These are phyloP conservation scores for Murraya koenigii DNA, from an alignment of 345 rosid genomes.

Conservation along the genomic window DNA sequence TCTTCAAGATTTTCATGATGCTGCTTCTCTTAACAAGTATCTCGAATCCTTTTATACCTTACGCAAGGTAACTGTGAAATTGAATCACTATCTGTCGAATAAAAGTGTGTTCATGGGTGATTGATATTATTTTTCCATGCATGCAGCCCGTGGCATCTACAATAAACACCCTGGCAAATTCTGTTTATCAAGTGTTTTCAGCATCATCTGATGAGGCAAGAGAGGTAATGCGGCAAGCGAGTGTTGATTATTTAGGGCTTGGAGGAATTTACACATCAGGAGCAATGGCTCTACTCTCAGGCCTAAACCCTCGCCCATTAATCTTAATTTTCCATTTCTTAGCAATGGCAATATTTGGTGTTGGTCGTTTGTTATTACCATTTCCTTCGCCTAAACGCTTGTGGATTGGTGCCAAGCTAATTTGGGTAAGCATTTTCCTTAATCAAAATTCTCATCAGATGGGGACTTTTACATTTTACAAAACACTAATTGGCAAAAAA, in stretches of 20 bases:
- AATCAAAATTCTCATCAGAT: too few relatives aligned
- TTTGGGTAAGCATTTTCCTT: not conserved
- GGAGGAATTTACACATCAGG: not conserved
- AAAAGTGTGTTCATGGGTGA: not conserved
- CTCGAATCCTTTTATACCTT: constrained; percentile 3
- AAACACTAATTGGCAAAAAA: too few relatives aligned
- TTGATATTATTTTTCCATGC: not conserved
- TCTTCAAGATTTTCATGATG: not conserved
- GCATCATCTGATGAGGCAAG: not conserved
- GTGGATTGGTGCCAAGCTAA: not conserved
- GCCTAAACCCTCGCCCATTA: not conserved
- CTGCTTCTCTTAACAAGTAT: not conserved
- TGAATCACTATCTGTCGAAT: too few relatives aligned
- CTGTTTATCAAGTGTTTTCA: not conserved
- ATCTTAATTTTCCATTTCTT: not conserved
- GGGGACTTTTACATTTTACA: too few relatives aligned
- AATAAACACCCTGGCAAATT: not conserved
- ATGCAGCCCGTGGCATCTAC: not conserved
- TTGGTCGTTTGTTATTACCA: not conserved
- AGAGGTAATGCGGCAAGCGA: not conserved
- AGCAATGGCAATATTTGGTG: not conserved
- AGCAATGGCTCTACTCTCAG: not conserved
- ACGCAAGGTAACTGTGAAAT: not conserved
- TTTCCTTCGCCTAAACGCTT: not conserved
- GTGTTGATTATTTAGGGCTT: not conserved